These are phyloP conservation scores for Gelatoporia subvermispora DNA, from an alignment of 768 basidiomycete genomes.

Conservation along the genomic window DNA sequence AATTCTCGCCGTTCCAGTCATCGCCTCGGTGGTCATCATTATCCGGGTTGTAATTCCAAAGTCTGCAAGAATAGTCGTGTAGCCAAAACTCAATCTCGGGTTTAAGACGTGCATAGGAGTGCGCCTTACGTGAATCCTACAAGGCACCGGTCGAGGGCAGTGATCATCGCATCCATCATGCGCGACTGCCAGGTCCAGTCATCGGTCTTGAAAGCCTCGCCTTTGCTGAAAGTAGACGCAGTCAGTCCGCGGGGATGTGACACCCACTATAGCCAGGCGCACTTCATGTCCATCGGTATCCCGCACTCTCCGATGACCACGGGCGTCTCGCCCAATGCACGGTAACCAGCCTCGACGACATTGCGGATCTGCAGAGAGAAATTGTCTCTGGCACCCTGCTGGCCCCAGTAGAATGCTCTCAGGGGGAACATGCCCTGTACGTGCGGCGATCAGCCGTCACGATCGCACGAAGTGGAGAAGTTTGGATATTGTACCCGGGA, in stretches of 20 bases:
- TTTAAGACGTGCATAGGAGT: neutral
- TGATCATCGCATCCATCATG: constrained; percentile 95
- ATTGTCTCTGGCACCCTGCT: constrained; percentile 74
- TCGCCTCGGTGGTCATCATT: constrained; percentile 81
- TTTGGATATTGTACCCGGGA: constrained; percentile 56
- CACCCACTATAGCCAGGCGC: constrained; percentile 21
- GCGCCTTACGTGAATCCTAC: constrained; percentile 79
- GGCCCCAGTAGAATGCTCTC: constrained; percentile 85
- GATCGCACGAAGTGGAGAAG: neutral
- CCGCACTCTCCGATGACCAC: constrained; percentile 91
- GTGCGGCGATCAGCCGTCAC: neutral
- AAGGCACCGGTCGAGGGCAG: constrained; percentile 69
- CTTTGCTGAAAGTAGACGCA: constrained; percentile 39
- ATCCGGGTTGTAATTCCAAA: constrained; percentile 93
- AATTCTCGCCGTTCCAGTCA: constrained; percentile 95
- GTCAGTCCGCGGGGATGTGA: neutral
- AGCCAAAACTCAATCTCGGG: neutral
- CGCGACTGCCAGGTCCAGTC: constrained; percentile 78
- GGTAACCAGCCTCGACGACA: constrained; percentile 65
- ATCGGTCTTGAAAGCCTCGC: constrained; percentile 65
- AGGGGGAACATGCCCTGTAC: constrained; percentile 79
- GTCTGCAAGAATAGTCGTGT: constrained; percentile 34
- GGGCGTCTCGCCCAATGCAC: constrained; percentile 74
- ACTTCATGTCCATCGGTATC: constrained; percentile 98
- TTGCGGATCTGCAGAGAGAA: constrained; percentile 78